phyloP scores from a whole-genome alignment of 306 rosid species.

The Casuarina cunninghamiana region DNA sequence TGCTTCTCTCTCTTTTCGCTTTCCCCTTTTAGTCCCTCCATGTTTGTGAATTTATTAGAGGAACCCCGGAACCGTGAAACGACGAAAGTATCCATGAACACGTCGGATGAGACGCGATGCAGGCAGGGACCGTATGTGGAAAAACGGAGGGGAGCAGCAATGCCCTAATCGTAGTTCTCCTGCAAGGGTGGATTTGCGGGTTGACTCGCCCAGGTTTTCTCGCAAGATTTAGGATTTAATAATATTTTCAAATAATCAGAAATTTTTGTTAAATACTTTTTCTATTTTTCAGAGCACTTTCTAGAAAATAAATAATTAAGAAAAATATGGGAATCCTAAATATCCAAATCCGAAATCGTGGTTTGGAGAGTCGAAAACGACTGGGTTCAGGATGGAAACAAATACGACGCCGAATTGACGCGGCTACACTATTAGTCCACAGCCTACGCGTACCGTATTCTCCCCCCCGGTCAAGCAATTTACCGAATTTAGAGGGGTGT shows the following conservation, averaged over 20 bases:
- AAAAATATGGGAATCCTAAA: too few species aligned
- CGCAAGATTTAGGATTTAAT: too few species aligned
- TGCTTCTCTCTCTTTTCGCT: background rate
- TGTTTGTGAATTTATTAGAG: background rate
- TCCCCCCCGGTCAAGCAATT: background rate
- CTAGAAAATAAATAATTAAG: too few species aligned
- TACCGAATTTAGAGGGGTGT: conserved; percentile 4
- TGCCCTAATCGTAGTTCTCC: too few species aligned
- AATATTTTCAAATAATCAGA: too few species aligned
- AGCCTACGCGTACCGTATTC: background rate
- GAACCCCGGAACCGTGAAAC: background rate
- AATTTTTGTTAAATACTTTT: too few species aligned
- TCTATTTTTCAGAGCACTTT: too few species aligned
- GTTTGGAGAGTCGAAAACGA: too few species aligned
- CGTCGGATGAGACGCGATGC: background rate
- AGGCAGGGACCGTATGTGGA: background rate
- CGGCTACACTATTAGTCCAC: background rate
- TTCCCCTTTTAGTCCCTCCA: conserved; percentile 23
- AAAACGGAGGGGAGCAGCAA: background rate
- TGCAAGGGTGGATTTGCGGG: too few species aligned
- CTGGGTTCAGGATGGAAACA: too few species aligned
- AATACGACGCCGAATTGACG: background rate
- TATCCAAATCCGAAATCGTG: too few species aligned
- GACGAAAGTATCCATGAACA: conserved; percentile 13
- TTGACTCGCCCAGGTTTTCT: too few species aligned